Percentiles rank a stretch among this genome's conserved stretches.
phyloP scores from a whole-genome alignment of 1,284 basidiomycete genomes.

The Leccinum pachyderme region DNA sequence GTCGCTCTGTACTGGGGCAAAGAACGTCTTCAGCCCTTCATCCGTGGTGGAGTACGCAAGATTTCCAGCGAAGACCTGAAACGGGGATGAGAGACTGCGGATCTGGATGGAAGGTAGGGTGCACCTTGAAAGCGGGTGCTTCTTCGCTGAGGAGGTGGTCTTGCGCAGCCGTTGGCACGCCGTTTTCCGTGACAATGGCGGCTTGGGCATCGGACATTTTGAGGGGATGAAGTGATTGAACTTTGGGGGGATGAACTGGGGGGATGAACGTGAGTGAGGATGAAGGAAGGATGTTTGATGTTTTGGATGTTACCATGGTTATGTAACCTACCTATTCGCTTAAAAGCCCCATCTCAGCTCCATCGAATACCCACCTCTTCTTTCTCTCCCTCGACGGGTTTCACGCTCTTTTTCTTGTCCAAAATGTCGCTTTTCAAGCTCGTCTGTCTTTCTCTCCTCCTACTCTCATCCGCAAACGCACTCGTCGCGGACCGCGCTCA shows the following conservation, averaged over 20 bases:
- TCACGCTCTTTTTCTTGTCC: not conserved
- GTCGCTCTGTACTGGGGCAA: constrained; percentile 76
- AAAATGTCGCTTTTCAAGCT: constrained; percentile 55
- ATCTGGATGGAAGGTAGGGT: constrained; percentile 36
- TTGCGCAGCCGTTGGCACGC: constrained; percentile 74
- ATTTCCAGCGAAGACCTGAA: constrained; percentile 83
- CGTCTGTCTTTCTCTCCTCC: constrained; percentile 55
- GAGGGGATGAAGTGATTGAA: constrained; percentile 48
- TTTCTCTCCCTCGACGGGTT: no score
- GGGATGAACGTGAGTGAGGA: constrained; percentile 55
- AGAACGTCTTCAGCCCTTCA: constrained; percentile 87
- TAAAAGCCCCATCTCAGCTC: no score
- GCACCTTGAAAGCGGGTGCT: constrained; percentile 73
- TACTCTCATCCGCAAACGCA: constrained; percentile 53
- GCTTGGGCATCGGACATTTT: constrained; percentile 85
- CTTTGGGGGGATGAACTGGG: constrained; percentile 52
- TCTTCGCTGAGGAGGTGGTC: constrained; percentile 59
- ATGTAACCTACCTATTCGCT: no score
- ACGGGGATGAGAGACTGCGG: constrained; percentile 8
- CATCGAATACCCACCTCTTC: no score
- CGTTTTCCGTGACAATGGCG: constrained; percentile 74
- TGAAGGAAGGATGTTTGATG: constrained; percentile 53
- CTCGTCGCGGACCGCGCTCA: constrained; percentile 45
- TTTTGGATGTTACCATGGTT: not conserved
- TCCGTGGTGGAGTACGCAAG: constrained; percentile 86